Base-by-base conservation (phyloP, 257 asterid genomes). In the Solanum stenotomum region DNA sequence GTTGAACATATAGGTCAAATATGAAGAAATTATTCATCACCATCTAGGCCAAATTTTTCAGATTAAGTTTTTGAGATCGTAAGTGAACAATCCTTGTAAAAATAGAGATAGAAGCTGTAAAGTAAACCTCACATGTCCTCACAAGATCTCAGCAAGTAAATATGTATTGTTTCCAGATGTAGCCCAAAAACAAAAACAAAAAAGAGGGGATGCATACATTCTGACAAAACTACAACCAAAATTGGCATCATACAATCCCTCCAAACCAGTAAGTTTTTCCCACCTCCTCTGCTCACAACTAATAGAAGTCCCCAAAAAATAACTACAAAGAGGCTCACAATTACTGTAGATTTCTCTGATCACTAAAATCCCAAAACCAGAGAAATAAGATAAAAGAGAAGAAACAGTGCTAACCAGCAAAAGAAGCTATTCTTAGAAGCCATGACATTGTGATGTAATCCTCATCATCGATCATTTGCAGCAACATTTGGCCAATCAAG, bases 401-500 rank as follows among this genome's bases (percentile, higher is more conserved):
- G 29, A 46, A 81, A 44, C 85, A 16, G 67, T 46, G 85, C 42
- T 46, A 81, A 81, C 68, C 85, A 31, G 68, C 18, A 49, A 81
- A 79, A 46, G 40, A 49, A 46, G 42, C 52, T 33, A 44, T 22
- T 40, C 20, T n/a, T 81, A 59, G 31, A 75, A 63, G 27, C 37
- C 27, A 31, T 49, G 25, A 15, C 61, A 42, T 40, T 42, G 65
- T 25, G 25, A 78, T 7, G 37, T 25, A 4, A 42, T 78, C 13
- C 65, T 78, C 85, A 25, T 78, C n/a, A 14, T 79, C 23, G 16
- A 68, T 52, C 35, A 44, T 33, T 40, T 56, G n/a, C 52, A 40
- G 76, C 70, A 83, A 40, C 38, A 63, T 70, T 83, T 11, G 98
- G 95, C 98, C 95, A 93, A 23, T 93, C 56, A 11, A 96, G 94